Evolutionary conservation across 805 yeast genomes (phyloP).

Genomic region (Wickerhamiella spandovensis): DNA sequence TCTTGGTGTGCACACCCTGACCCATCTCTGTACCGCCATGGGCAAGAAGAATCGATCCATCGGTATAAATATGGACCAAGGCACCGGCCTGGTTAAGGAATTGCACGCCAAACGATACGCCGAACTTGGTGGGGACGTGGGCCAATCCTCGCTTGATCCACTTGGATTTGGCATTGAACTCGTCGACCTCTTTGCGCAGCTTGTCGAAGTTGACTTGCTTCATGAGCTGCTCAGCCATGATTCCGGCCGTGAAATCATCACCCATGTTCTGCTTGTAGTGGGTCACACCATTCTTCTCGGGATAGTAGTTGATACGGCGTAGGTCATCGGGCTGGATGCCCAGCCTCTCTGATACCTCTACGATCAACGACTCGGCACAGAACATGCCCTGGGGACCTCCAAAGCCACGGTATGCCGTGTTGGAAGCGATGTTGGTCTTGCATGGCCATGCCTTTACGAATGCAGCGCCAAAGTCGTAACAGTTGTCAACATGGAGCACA

Average conservation of each 20-base stretch:
- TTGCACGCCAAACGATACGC: constrained; percentile 34
- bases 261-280: constrained; percentile 31
- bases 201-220: constrained; percentile 26
- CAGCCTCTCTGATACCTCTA: constrained; percentile 29
- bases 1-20: constrained; percentile 36
- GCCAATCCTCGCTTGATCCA: constrained; percentile 38
- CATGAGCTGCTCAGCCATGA: constrained; percentile 27
- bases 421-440: constrained; percentile 34
- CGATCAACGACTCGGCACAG: constrained; percentile 30
- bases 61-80: constrained; percentile 32
- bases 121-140: constrained; percentile 35
- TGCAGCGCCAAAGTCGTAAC: constrained; percentile 33
- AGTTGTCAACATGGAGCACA: constrained; percentile 32
- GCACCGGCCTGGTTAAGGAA: constrained; percentile 38
- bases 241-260: constrained; percentile 30
- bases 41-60: constrained; percentile 34
- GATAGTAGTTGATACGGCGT: constrained; percentile 28
- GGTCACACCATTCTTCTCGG: constrained; percentile 23
- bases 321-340: constrained; percentile 30
- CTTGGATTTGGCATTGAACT: constrained; percentile 28
- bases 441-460: constrained; percentile 29
- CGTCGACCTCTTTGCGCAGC: constrained; percentile 27
- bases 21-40: constrained; percentile 42
- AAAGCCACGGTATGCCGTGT: constrained; percentile 37
- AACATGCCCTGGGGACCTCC: constrained; percentile 41